Base-by-base conservation (phyloP, 805 yeast species). In the Starmera pachycereana region DNA sequence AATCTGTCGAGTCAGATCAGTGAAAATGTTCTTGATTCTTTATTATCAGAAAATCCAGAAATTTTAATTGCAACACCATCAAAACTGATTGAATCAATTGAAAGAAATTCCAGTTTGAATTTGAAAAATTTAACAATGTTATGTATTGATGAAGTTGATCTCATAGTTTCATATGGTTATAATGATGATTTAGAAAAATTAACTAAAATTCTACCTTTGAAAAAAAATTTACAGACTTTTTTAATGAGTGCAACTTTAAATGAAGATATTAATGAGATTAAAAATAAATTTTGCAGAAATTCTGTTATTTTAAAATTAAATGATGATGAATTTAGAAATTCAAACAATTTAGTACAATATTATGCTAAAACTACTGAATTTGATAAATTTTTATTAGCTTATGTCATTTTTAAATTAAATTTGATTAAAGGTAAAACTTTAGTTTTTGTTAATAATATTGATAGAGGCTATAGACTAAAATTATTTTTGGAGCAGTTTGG, bases 241-340 rank as follows among this genome's bases (percentile, higher is more conserved):
- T 66, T 92, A 49, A 92, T 92, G 97, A 84, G 95, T 61, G 98
- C 98, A 3, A 92, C 98, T 4, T 66, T 92, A 43, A 84, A 78
- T 54, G 95, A 86, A 35, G 97, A 90, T 46, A 76, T 90, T 46
- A 77, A 84, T 44, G 75, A 72, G 36, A 63, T 92, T 51, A 90
- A 90, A 60, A 60, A 66, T 38, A 74, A 74, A 53, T 89, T 83
- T 60, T 90, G 97, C 61, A 77, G 86, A 41, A 60, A 68, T 32
- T 94, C 96, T 2, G 96, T 94, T 1, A 73, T 85, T 19, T 66
- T 92, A 47, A 83, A 80, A 53, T 69, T 90, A 32, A 80, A 82
- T 49, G 92, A 85, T 50, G 87, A 80, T 36, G 74, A 72, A 39
- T 66, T 72, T 16, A 63, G 61, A 11, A 64, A 65, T 39, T 71